Evolutionary conservation across 495 filamentous ascomycete species (phyloP).

Genomic region (Achaetomiella virescens): DNA sequence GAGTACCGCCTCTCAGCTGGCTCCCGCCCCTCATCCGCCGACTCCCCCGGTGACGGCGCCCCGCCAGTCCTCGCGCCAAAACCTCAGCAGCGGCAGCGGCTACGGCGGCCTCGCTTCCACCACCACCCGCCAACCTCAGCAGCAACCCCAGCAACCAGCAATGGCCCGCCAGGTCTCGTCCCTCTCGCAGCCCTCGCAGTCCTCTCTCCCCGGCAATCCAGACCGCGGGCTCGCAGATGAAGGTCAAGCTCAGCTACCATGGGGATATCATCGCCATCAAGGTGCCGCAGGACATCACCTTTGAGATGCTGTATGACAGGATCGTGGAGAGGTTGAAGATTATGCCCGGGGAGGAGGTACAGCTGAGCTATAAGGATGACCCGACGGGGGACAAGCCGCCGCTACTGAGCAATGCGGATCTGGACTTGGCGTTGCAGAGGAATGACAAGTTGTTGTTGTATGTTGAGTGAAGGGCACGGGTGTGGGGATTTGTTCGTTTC

Average conservation of each 20-base stretch:
- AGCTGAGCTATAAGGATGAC: constrained; percentile 84
- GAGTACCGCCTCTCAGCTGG: constrained; percentile 63
- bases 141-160: constrained; percentile 29
- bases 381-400: constrained; percentile 64
- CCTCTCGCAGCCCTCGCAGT: constrained; percentile 62
- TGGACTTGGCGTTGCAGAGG: constrained; percentile 70
- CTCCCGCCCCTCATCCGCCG: constrained; percentile 64
- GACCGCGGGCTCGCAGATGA: constrained; percentile 50
- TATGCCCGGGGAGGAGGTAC: constrained; percentile 54
- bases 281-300: constrained; percentile 72
- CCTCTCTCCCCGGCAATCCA: constrained; percentile 47
- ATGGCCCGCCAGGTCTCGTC: constrained; percentile 70
- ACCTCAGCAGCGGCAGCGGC: constrained; percentile 53
- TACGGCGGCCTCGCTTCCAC: constrained; percentile 50
- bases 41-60: constrained; percentile 47
- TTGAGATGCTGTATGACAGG: constrained; percentile 73
- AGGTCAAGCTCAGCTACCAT: constrained; percentile 90
- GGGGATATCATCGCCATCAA: constrained; percentile 88
- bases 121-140: constrained; percentile 41
- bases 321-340: constrained; percentile 72
- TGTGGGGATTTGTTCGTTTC: not conserved
- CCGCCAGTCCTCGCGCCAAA: constrained; percentile 66
- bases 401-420: constrained; percentile 70
- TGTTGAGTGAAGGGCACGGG: constrained; percentile 45
- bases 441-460: constrained; percentile 84